These are phyloP conservation scores for Russula abietina DNA, from an alignment of 768 basidiomycete genomes.

Conservation along the genomic window DNA sequence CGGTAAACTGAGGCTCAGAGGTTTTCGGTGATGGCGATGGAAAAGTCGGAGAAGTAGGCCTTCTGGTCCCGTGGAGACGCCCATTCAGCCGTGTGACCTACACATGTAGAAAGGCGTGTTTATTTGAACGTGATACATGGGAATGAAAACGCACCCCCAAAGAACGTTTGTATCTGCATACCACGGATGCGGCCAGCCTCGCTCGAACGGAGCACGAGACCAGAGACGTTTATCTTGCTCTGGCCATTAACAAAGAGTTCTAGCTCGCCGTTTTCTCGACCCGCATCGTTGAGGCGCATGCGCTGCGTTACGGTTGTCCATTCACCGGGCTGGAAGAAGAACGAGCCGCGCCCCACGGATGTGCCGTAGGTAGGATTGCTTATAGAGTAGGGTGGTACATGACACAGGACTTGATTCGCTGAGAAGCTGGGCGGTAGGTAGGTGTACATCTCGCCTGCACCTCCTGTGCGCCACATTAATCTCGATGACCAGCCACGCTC, in stretches of 20 bases:
- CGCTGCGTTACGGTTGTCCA: slow-evolving; percentile 64
- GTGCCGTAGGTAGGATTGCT: slow-evolving; percentile 59
- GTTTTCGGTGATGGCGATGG: slow-evolving; percentile 50
- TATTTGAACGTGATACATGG: neutral
- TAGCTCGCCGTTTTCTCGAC: slow-evolving; percentile 64
- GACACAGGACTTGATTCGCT: slow-evolving; percentile 45
- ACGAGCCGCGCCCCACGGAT: slow-evolving; percentile 62
- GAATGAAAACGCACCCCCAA: slow-evolving; percentile 46
- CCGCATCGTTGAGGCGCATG: slow-evolving; percentile 67
- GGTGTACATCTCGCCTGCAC: slow-evolving; percentile 62
- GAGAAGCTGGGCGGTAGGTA: slow-evolving; percentile 49
- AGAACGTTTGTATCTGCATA: slow-evolving; percentile 74
- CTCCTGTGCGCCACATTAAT: slow-evolving; percentile 62
- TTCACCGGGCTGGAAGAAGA: slow-evolving; percentile 50
- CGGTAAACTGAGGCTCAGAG: neutral
- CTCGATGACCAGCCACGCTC: slow-evolving; percentile 56
- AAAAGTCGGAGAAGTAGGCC: slow-evolving; percentile 65
- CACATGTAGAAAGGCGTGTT: slow-evolving; percentile 20
- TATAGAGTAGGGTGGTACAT: slow-evolving; percentile 41
- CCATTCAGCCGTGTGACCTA: slow-evolving; percentile 44
- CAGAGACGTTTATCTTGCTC: slow-evolving; percentile 53
- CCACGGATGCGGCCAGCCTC: slow-evolving; percentile 51
- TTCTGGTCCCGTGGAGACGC: slow-evolving; percentile 58
- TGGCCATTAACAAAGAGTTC: slow-evolving; percentile 60
- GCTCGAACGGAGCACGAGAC: slow-evolving; percentile 46